Evolutionary conservation across 495 filamentous ascomycete genomes (phyloP), one percentile per base, ranked within the genome.

Genomic region (Penicillium tannophilum): DNA sequence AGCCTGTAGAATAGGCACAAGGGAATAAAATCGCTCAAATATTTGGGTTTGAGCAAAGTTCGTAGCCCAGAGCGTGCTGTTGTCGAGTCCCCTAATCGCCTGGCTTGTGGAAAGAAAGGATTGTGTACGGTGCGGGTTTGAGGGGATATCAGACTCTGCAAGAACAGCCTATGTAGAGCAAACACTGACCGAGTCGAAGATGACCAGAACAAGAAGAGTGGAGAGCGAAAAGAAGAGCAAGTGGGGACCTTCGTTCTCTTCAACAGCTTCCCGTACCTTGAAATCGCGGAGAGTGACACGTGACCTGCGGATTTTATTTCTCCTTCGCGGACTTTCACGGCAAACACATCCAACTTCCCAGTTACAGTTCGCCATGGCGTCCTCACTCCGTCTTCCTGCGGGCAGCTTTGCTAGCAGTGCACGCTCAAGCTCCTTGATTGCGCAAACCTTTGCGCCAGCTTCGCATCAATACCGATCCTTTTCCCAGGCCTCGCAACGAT

Each of bases 391-490:
- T 30, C 54, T 76, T 64, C 61, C 69, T 10, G 59, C 59, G 47
- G 67, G 66, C 47, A 61, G 58, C 63, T 28, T 64, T 54, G 51
- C 62, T 55, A 39, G 46, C 55, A 53, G 52, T 59, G 45, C 49
- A 55, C 58, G 58, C 52, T 52, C 60, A 57, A 45, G 28, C 48
- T 19, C 46, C 54, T 17, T 62, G 20, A 48, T 59, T 54, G 11
- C 56, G 54, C 62, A 64, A 45, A 56, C 17, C 47, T 44, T 47
- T 52, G 54, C 60, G 36, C 55, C 63, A 23, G 44, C 31, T 8
- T 57, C 62, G 49, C 64, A 51, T 23, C 73, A 76, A 69, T 73
- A 63, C 56, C 75, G 76, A 44, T 35, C 59, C 54, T 79, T 79
- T 59, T 76, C 75, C 11, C 66, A 72, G 30, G 52, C 72, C 4